Base-by-base conservation (phyloP, 352 stramenopile genomes). In the Phytophthora nicotianae region DNA sequence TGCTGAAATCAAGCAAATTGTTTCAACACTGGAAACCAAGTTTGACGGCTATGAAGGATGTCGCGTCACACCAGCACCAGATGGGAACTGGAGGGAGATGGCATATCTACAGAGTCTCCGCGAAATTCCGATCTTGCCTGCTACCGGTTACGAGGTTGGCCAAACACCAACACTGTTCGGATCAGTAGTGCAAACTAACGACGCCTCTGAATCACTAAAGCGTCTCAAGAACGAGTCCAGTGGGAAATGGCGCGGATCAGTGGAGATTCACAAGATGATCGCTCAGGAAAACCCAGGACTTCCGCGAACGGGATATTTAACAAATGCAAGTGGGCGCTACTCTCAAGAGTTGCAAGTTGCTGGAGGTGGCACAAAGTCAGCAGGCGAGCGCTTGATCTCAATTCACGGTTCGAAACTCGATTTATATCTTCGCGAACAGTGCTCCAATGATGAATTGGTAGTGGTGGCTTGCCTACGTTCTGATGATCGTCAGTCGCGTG, bases 21-120 rank as follows among this genome's bases (percentile, higher is more conserved):
- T 97, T 8, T 57, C 70, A 16, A 65, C 33, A 4, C 58, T 96
- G 6, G 89, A 96, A 62, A 65, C 47, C 8, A 79, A 73, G 27
- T 95, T 96, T 41, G 85, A 96, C 27, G 58, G 50, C 16, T 96
- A 96, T 74, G 75, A 92, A 58, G 77, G 70, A 8, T 81, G 74
- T 19, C 61, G 73, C 11, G 82, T 93, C 40, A 89, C 80, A 8
- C 81, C 81, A n/a, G 79, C 72, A 7, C 70, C 77, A 14, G 81
- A 89, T 20, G 77, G 79, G 3, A 69, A 80, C 38, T 94, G 87
- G 85, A 80, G 72, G 10, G 71, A 81, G 23, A 64, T 68, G 14
- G 83, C 85, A 13, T 68, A 75, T 20, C 26, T 72, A 8, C 68
- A 81, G 29, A 91, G 71, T 48, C 71, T 90, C 4, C 53, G 59